Base-by-base conservation (phyloP, 2,329 filamentous ascomycete species). In the Sarocladium oryzae region DNA sequence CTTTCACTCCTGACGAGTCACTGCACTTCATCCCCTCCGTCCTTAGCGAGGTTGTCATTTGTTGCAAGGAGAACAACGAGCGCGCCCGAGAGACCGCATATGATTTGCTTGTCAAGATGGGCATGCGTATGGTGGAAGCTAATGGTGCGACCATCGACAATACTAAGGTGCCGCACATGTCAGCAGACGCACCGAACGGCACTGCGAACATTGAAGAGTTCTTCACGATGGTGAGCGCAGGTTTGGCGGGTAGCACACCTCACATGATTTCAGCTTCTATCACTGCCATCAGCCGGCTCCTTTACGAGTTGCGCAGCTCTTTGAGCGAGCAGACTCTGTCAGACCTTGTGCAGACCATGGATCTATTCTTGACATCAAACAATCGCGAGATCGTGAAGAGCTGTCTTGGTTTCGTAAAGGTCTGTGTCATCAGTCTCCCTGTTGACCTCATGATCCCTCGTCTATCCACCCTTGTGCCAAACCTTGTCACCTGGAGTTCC, bases 201-300 rank as follows among this genome's bases (percentile, higher is more conserved):
- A 76, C 81, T 2, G 92, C 93, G 18, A 91, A 80, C 37, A 80
- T 99, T 33, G 92, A 97, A 62, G 93, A 97, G 68, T 97, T 90
- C 70, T 89, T 97, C 72, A 96, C 92, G 51, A 99, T 99, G 93
- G 88, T 97, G 26, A 95, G 89, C 58, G 93, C 93, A 46, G 93
- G 93, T 70, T 79, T 99, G 50, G 93, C 92, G 2, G 92, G 91
- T 52, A 87, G 85, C 60, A 92, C 90, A 10, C 91, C 93, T 28
- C 92, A 97, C 72, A 96, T 97, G 90, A 91, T 97, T 56, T 95
- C 89, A 6, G 93, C 93, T 0, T 90, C 89, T n/a, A 91, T 99
- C 64, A 97, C 90, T 1, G 92, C 93, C 13, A 79, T 99, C 33
- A 93, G 90, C 13, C 83, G 93, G n/a, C 84, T 96, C 23, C 79